Base-by-base conservation (phyloP, 208 protist species). In the Vickermania spadyakhi region DNA sequence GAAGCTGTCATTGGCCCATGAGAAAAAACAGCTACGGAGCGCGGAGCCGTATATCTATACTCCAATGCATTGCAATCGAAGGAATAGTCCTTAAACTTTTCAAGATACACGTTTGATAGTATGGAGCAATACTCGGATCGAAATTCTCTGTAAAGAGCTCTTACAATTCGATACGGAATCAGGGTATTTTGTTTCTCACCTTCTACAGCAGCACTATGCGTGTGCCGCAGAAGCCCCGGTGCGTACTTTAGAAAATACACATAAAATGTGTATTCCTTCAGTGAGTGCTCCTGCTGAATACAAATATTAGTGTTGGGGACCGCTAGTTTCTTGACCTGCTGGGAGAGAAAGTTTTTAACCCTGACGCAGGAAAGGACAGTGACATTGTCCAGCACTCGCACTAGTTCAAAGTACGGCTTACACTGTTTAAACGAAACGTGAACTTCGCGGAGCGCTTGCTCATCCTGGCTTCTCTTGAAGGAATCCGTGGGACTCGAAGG, bases 221-320 rank as follows among this genome's bases (percentile, higher is more conserved):
- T 51, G 58, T 79, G 80, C n/a, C 70, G 70, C 59, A 91, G 68
- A 30, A 91, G 66, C 5, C 72, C 59, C 21, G 71, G 70, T 2
- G 73, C 79, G 0, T 69, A 68, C 2, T 75, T 73, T 25, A 94
- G 69, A 45, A 94, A 91, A 56, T 88, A 77, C 28, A 90, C 79
- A 62, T 77, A 94, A 51, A 86, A 81, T 1, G 81, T 56, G 42
- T 72, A 58, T 31, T 73, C 75, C 67, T 81, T 82, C 22, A 94
- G 61, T 1, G 68, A 71, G 59, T 94, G 78, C 28, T 89, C 83
- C 49, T 94, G 87, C 59, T 89, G 87, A 28, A 94, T 89, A 52
- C 72, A 89, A 2, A 91, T 68, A 45, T 94, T 94, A 23, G 87
- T 94, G 66, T 91, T 87, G 41, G 67, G 70, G 11, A 74, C 62